These are phyloP conservation scores for Aspergillus nanangensis DNA, from an alignment of 495 filamentous ascomycete genomes.

Conservation along the genomic window DNA sequence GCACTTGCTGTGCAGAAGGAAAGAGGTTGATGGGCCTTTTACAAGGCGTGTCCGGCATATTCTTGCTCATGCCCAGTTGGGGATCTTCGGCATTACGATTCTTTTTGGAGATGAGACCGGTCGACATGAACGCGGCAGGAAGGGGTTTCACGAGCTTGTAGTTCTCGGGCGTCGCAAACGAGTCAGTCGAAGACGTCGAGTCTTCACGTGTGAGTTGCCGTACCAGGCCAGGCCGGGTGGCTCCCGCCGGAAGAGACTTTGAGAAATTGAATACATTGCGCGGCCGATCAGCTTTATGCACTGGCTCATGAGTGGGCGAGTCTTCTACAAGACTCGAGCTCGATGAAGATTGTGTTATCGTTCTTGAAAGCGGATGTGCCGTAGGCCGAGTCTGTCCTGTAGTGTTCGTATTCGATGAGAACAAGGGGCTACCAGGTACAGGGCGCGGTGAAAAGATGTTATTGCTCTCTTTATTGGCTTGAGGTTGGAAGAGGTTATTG, in stretches of 20 bases:
- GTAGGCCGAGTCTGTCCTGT: slow-evolving; percentile 18
- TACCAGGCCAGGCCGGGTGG: slow-evolving; percentile 43
- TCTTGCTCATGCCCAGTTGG: slow-evolving; percentile 42
- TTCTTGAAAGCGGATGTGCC: slow-evolving; percentile 81
- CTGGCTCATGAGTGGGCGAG: slow-evolving; percentile 63
- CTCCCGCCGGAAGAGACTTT: slow-evolving; percentile 72
- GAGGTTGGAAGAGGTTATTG: slow-evolving; percentile 56
- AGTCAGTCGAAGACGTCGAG: slow-evolving; percentile 41
- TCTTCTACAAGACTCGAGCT: slow-evolving; percentile 71
- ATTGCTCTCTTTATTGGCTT: slow-evolving; percentile 49
- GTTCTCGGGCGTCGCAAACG: slow-evolving; percentile 76
- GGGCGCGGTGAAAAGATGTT: slow-evolving; percentile 54
- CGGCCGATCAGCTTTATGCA: slow-evolving; percentile 48
- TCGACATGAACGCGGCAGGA: slow-evolving; percentile 87
- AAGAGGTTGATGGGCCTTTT: slow-evolving; percentile 71
- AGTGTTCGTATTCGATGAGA: slow-evolving; percentile 18
- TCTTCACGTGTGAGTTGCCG: slow-evolving; percentile 38
- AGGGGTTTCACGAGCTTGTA: slow-evolving; percentile 80
- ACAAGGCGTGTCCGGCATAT: slow-evolving; percentile 92
- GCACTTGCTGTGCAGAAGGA: slow-evolving; percentile 52
- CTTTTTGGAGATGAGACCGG: slow-evolving; percentile 86
- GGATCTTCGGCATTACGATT: slow-evolving; percentile 57
- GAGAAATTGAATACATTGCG: slow-evolving; percentile 64
- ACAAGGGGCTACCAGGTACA: slow-evolving; percentile 27
- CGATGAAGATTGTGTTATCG: slow-evolving; percentile 79